These are phyloP conservation scores for Leccinum barrowsii DNA, from an alignment of 768 basidiomycete genomes.

Conservation along the genomic window DNA sequence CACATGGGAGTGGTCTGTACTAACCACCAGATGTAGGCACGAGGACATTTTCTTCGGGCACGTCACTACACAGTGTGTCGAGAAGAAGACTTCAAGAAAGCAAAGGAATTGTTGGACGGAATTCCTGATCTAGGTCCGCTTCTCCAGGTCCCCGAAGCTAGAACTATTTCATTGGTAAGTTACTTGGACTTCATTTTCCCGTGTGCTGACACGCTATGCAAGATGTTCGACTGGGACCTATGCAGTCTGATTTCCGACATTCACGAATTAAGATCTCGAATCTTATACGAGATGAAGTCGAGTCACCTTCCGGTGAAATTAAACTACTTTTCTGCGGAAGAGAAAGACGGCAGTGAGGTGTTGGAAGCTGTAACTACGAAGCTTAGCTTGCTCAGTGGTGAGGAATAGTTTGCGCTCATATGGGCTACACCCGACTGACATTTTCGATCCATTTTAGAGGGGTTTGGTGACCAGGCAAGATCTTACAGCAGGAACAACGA, in stretches of 20 bases:
- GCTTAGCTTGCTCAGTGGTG: constrained; percentile 14
- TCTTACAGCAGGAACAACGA: not conserved
- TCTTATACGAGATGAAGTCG: constrained; percentile 1
- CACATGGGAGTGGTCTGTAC: not conserved
- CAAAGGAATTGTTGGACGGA: not conserved
- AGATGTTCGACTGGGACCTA: constrained; percentile 15
- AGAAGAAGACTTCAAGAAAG: not conserved
- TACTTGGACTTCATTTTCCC: not conserved
- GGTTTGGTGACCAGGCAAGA: constrained; percentile 11
- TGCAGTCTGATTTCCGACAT: not conserved
- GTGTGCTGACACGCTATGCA: not conserved
- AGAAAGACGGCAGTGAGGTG: constrained; percentile 5
- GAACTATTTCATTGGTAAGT: constrained; percentile 4
- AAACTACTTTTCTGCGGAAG: not conserved
- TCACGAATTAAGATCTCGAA: not conserved
- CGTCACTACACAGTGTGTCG: not conserved
- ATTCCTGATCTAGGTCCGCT: not conserved
- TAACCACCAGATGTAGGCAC: constrained; percentile 1
- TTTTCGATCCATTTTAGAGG: constrained; percentile 2
- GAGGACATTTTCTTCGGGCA: not conserved
- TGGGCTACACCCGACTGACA: not conserved
- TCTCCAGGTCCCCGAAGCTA: constrained; percentile 1
- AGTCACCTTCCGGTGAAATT: not conserved
- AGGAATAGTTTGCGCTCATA: not conserved
- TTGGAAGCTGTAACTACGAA: not conserved